Percentiles rank a stretch among this genome's conserved stretches.
Conservation (phyloP, 169 alveolate species). For the Eimeria sp. region DNA sequence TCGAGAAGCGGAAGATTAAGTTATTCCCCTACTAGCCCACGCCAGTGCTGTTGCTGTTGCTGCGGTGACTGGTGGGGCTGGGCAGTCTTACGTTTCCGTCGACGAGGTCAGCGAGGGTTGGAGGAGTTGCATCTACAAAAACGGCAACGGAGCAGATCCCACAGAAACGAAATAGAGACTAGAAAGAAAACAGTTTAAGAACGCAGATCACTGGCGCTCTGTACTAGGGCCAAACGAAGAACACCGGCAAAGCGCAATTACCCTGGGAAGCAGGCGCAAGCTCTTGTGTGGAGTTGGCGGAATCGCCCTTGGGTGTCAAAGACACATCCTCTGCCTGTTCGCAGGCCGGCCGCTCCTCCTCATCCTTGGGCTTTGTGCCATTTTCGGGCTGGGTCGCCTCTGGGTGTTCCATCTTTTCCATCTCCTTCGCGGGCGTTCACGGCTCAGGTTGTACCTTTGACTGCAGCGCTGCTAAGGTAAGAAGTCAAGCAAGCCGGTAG, state of each 20-base stretch:
- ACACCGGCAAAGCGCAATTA: neutral
- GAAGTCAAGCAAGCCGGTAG: neutral
- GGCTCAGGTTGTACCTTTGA: neutral
- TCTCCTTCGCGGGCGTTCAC: neutral
- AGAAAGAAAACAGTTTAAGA: neutral
- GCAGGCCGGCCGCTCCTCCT: neutral
- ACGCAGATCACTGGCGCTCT: neutral
- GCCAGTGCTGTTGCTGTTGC: neutral
- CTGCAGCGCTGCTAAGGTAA: neutral
- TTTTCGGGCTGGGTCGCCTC: neutral
- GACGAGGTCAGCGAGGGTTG: constrained; percentile 18
- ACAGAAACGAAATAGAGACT: neutral
- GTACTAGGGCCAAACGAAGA: neutral
- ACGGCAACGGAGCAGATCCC: neutral
- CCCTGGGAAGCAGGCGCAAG: neutral
- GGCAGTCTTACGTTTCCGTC: neutral
- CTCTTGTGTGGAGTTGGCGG: neutral
- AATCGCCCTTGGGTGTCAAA: neutral
- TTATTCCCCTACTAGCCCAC: neutral
- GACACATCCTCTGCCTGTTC: neutral
- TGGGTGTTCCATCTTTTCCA: neutral
- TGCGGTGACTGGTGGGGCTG: neutral
- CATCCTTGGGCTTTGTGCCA: neutral
- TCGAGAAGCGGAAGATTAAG: neutral
- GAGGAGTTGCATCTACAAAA: neutral